Evolutionary conservation across 805 yeast genomes (phyloP), one percentile per base, ranked within the genome.

Genomic region (Lachancea cidri): DNA sequence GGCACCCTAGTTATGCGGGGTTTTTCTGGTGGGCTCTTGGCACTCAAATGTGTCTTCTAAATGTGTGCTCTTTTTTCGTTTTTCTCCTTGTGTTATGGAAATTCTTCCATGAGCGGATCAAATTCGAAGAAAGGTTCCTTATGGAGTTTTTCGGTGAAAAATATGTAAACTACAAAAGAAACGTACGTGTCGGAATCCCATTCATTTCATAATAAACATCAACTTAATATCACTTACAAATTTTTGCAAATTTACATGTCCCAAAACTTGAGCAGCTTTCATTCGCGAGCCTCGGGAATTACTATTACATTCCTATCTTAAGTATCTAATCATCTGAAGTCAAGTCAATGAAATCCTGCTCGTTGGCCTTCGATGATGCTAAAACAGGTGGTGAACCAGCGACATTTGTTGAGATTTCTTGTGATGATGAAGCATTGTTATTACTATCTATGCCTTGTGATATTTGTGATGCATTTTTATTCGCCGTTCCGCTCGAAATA

Each of bases 11-110:
- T 36, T 93, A 93, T 62, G 73, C 79, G 31, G 98, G 97, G 0
- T 93, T 84, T 60, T 89, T 79, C 56, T 79, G 87, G 77, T 93
- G 98, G 97, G 91, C 94, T 11, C 49, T 89, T 3, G 97, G 97
- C 0, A 71, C 87, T 1, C 95, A 91, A 58, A 17, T 93, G 35
- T 48, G 82, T 45, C 62, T 91, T 43, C 63, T 77, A 34, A 93
- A 88, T 62, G 79, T 84, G 5, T 35, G 86, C 0, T 71, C 87
- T 1, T 53, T 76, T 2, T 36, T 69, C 1, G 66, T 72, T 0
- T 93, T 88, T 45, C 53, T 70, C 0, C 48, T 62, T n/a, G 73
- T 79, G 3, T 66, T 93, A 16, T 79, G 80, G 74, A 53, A 60
- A 25, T 93, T 93, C 55, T 93, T 93, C 67, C 62, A 61, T 5